These are phyloP conservation scores for Candida yuanshanica DNA, from an alignment of 805 yeast species.

Conservation along the genomic window DNA sequence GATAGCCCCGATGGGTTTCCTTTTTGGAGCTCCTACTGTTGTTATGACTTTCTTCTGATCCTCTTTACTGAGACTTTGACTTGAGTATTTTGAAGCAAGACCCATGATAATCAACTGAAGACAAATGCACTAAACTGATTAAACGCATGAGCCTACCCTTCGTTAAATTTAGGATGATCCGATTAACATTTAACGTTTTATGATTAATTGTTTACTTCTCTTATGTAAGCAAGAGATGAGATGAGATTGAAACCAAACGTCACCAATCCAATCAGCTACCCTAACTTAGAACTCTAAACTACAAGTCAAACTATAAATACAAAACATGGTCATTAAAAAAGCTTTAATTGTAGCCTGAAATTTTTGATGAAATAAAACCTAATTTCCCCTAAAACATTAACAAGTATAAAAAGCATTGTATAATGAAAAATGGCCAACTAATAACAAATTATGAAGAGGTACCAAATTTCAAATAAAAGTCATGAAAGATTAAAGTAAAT, in stretches of 20 bases:
- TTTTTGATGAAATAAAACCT: conserved; percentile 4
- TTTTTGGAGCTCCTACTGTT: conserved; percentile 10
- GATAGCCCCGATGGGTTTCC: conserved; percentile 21
- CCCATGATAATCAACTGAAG: conserved; percentile 8
- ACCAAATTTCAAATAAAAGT: conserved; percentile 1
- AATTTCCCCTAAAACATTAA: conserved; percentile 1
- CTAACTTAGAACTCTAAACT: too few species aligned
- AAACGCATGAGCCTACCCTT: too few species aligned
- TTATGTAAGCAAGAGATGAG: background rate
- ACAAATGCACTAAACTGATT: too few species aligned
- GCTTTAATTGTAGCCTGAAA: background rate
- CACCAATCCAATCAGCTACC: too few species aligned
- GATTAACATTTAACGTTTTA: too few species aligned
- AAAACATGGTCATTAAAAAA: conserved; percentile 6
- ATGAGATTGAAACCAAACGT: too few species aligned
- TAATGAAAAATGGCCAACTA: background rate
- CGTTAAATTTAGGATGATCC: too few species aligned
- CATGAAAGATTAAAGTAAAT: conserved; percentile 1
- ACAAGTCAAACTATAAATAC: background rate
- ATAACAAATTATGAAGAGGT: background rate
- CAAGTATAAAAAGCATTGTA: background rate
- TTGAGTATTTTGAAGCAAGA: conserved; percentile 23
- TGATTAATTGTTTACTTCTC: background rate
- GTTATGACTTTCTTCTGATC: conserved; percentile 17
- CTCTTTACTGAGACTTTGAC: conserved; percentile 12